Evolutionary conservation across 306 rosid species (phyloP), one percentile per base, ranked within the genome.

Genomic region (Leucaena leucocephala): DNA sequence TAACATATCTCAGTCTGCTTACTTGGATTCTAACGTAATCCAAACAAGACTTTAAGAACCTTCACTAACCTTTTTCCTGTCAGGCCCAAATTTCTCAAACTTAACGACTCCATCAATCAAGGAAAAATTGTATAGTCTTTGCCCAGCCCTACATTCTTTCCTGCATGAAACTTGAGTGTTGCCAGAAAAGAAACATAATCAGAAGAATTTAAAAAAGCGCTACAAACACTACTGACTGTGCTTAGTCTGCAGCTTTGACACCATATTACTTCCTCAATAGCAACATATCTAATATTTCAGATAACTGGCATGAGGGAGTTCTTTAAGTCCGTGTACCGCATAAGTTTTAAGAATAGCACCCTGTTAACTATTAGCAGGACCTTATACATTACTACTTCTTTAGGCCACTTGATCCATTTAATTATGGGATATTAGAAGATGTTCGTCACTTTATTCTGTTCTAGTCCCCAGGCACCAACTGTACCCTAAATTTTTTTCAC

Each of bases 101-200:
- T 93, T 95, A 7, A 95, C 98, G 27, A 95, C 87, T 63, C 98
- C 99, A 49, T 95, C 97, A 72, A 95, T 95, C 86, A 92, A 75
- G 54, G 98, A 91, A 90, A 95, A 95, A 95, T 87, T 10, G 97
- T 95, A 72, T 90, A 92, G 82, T 95, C 99, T 81, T 88, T 93
- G 80, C 98, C 99, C 43, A 90, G 90, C 80, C 98, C 97, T 46
- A 95, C 96, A 73, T 93, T 95, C 73, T 95, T 95, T 82, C 99
- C 99, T 68, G 96, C 91, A 54, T 95, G 97, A 67, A 93, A 93
- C 99, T 95, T 82, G 70, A 66, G 76, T 33, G 64, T 82, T 80
- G 78, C 84, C 62, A 8, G 27, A 27, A 65, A 61, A 58, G 33
- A 68, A 19, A 27, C 52, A 54, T 38, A 48, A 17, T 85, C 35